Evolutionary conservation across 331 rosid genomes (phyloP), one percentile per base, ranked within the genome.

Genomic region (Spiraea crenata): DNA sequence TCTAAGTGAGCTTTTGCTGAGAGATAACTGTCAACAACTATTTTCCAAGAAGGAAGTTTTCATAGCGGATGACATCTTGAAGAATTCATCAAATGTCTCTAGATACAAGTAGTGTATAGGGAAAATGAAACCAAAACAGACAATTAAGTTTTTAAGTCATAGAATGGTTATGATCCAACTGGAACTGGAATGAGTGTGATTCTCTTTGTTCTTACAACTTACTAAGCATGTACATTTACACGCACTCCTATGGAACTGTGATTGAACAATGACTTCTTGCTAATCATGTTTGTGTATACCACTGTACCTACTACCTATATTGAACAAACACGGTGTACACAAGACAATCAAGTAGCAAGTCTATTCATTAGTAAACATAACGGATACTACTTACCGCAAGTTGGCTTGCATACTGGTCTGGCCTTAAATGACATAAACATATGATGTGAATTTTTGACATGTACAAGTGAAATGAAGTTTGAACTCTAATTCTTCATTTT

Each of bases 401-500:
- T 45, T 47, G n/a, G 42, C 14, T 8, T 38, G 49, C 39, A 48
- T 7, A n/a, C 39, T 16, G 20, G 49, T 19, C 35, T 67, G 5
- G 46, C 44, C 25, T 11, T 47, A 67, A 45, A 25, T 25, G 31
- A 25, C 31, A 25, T 25, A 25, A 25, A 25, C 31, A 25, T 25
- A 1, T 25, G 31, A 25, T 25, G 2, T 56, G 11, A 20, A 25
- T n/a, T 50, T 39, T 10, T 1, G 57, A 12, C 46, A 62, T 67
- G 48, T 75, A 61, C 63, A 14, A 61, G 41, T 69, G 31, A 71
- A 31, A 4, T 60, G 69, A 16, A 52, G 15, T 72, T 55, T 70
- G 62, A n/a, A 80, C 41, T 10, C 12, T 73, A 46, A 71, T 69
- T 52, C 64, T 34, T 67, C 17, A 52, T 5, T 68, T 76, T 72